phyloP scores from a whole-genome alignment of 139 green algal genomes.

The Chlorella sp. region DNA sequence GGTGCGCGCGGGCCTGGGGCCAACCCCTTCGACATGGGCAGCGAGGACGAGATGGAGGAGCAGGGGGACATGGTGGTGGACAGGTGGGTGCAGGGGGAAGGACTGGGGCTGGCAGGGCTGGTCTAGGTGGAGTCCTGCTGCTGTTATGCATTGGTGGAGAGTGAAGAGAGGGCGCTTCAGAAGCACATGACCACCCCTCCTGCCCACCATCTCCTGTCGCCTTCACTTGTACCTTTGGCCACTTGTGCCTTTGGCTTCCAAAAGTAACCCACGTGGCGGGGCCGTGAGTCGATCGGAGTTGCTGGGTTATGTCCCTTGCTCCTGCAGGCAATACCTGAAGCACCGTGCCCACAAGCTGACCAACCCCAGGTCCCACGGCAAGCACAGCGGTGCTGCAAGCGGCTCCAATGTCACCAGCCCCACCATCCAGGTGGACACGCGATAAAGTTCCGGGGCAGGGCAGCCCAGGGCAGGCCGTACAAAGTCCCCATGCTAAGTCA shows the following conservation, averaged over 20 bases:
- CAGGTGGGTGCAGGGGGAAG: neutral
- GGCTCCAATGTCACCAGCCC: neutral
- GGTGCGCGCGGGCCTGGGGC: neutral
- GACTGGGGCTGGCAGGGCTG: neutral
- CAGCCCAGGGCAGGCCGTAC: too few species aligned
- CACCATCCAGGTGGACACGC: neutral
- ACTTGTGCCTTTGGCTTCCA: too few species aligned
- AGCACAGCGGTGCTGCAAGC: neutral
- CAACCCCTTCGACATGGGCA: constrained; percentile 26
- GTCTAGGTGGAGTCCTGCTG: neutral
- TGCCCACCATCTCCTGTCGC: neutral
- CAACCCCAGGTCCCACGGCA: constrained; percentile 14
- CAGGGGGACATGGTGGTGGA: constrained; percentile 16
- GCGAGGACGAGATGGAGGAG: neutral
- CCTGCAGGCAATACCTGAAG: constrained; percentile 34
- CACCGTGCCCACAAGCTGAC: constrained; percentile 28
- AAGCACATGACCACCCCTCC: neutral
- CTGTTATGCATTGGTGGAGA: neutral
- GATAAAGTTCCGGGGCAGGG: too few species aligned
- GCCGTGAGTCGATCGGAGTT: neutral
- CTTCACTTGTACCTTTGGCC: neutral
- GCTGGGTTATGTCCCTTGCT: too few species aligned
- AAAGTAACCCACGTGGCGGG: neutral
- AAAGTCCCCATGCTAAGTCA: too few species aligned
- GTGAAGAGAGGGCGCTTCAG: neutral